Conservation (phyloP, 2,329 filamentous ascomycete genomes). For the Hypomyces rosellus region DNA sequence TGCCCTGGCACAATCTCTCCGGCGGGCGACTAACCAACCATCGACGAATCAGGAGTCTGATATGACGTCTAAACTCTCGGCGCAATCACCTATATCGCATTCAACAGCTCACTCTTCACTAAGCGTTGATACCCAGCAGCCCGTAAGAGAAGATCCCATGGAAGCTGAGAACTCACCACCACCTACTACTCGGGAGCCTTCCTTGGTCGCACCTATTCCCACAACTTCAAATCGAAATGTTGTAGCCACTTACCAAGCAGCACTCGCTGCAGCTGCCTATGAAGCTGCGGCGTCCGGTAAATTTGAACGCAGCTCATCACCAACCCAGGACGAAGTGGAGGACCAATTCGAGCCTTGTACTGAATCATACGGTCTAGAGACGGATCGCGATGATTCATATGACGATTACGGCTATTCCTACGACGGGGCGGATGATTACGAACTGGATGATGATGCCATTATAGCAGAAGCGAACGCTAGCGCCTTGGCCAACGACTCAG, state of each 20-base stretch:
- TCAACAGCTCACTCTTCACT: constrained; percentile 50
- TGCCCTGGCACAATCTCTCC: constrained; percentile 44
- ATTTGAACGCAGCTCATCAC: constrained; percentile 56
- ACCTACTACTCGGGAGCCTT: constrained; percentile 5
- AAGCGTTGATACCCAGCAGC: constrained; percentile 25
- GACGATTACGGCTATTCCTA: constrained; percentile 50
- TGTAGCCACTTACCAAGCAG: constrained; percentile 69
- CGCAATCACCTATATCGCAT: constrained; percentile 35
- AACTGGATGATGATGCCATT: constrained; percentile 79
- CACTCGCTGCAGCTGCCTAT: constrained; percentile 74
- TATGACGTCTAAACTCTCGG: constrained; percentile 38
- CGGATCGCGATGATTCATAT: constrained; percentile 32
- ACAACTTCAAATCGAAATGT: constrained; percentile 14
- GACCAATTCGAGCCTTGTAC: constrained; percentile 2
- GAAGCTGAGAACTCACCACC: not conserved
- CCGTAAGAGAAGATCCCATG: constrained; percentile 7
- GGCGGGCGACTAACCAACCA: constrained; percentile 26
- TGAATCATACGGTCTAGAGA: too few species aligned
- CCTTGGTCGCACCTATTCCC: constrained; percentile 8
- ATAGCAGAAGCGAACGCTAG: constrained; percentile 94
- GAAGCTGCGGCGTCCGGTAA: constrained; percentile 70
- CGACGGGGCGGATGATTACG: constrained; percentile 60
- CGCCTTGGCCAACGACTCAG: constrained; percentile 82
- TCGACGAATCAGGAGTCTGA: constrained; percentile 41
- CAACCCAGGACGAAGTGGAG: constrained; percentile 24